These are phyloP conservation scores for Pilobolus umbonatus DNA, from an alignment of 192 early-diverging fungal species.

Conservation along the genomic window DNA sequence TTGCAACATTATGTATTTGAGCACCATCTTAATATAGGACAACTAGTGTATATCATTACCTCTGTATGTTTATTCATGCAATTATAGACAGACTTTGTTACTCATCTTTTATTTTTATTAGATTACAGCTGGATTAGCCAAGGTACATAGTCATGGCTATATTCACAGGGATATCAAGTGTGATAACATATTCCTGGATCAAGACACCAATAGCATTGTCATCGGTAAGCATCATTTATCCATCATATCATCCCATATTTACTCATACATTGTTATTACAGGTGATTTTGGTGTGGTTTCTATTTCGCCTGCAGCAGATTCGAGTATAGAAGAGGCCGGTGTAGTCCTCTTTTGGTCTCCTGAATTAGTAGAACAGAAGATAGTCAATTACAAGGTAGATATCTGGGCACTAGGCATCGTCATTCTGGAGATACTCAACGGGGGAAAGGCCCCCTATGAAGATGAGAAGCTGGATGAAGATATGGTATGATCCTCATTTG, in stretches of 20 bases:
- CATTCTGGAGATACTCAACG: constrained; percentile 34
- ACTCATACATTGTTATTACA: neutral
- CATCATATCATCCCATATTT: neutral
- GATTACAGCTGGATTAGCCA: constrained; percentile 32
- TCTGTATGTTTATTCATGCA: constrained; percentile 17
- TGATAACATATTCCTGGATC: constrained; percentile 35
- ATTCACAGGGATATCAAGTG: constrained; percentile 42
- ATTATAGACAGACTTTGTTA: neutral
- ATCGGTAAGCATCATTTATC: constrained; percentile 18
- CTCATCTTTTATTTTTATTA: constrained; percentile 4
- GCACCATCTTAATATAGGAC: constrained; percentile 28
- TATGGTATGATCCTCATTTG: constrained; percentile 16
- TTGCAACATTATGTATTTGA: constrained; percentile 38
- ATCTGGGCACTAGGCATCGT: constrained; percentile 41
- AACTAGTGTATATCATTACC: constrained; percentile 29
- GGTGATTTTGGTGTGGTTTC: constrained; percentile 39
- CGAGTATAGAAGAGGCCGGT: constrained; percentile 33
- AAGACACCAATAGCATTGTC: constrained; percentile 28
- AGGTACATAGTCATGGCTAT: constrained; percentile 34
- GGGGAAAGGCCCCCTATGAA: constrained; percentile 36
- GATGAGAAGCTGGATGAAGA: constrained; percentile 36
- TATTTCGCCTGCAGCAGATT: constrained; percentile 30
- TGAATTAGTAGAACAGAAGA: constrained; percentile 26
- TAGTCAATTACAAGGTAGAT: constrained; percentile 34
- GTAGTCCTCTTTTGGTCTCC: constrained; percentile 40